Conservation (phyloP, 1,284 basidiomycete genomes). For the Acaromyces ingoldii region DNA sequence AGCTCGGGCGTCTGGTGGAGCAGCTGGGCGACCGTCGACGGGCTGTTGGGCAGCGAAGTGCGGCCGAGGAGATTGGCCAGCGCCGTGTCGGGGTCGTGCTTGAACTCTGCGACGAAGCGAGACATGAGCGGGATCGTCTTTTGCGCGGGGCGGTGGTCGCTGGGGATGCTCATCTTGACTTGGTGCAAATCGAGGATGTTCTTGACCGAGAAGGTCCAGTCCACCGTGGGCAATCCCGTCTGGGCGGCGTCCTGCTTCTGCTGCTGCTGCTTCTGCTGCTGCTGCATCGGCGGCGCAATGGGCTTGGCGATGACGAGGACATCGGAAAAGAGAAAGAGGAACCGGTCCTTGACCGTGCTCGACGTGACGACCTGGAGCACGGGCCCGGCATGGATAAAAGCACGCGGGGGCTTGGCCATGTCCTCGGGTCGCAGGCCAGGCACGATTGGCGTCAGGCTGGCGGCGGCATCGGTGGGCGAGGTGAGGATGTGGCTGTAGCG, state of each 20-base stretch:
- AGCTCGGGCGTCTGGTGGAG: conserved; percentile 80
- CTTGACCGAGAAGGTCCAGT: conserved; percentile 38
- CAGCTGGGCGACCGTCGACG: conserved; percentile 67
- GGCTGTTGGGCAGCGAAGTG: conserved; percentile 19
- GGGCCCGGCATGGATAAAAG: conserved; percentile 73
- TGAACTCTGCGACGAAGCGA: conserved; percentile 70
- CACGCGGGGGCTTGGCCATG: conserved; percentile 68
- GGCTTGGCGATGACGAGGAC: conserved; percentile 73
- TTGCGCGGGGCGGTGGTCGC: conserved; percentile 14
- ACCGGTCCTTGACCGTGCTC: conserved; percentile 91
- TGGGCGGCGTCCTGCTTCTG: neutral
- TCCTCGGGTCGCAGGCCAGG: conserved; percentile 4
- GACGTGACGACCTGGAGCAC: conserved; percentile 89
- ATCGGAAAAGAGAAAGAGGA: conserved; percentile 91
- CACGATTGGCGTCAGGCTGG: neutral
- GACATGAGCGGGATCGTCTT: conserved; percentile 31
- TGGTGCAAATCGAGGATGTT: conserved; percentile 32
- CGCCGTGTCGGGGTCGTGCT: conserved; percentile 45
- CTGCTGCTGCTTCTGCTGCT: no score
- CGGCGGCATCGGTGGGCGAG: conserved; percentile 1
- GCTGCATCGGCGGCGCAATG: conserved; percentile 47
- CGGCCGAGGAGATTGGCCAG: conserved; percentile 57
- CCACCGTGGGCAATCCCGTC: conserved; percentile 39
- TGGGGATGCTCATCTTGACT: conserved; percentile 22
- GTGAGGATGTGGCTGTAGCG: conserved; percentile 38